A percentile compares a stretch with the other conserved stretches of the same genome.
phyloP scores from a whole-genome alignment of 306 rosid species.

The Trifolium repens region DNA sequence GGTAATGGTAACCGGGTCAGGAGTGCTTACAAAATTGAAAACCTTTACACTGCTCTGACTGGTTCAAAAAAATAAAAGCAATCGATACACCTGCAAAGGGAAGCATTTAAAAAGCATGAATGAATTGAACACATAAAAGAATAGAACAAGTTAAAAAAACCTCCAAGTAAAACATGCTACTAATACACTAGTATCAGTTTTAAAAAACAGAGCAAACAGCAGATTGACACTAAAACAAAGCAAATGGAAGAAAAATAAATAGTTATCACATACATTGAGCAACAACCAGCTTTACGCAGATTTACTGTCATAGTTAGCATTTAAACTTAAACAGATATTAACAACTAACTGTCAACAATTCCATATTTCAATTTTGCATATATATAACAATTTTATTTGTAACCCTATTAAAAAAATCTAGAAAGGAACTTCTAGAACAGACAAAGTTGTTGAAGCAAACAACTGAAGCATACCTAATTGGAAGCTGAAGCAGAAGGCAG shows the following conservation, averaged over 20 bases:
- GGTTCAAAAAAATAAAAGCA: slow-evolving; percentile 34
- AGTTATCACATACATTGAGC: slow-evolving; percentile 17
- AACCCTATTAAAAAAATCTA: slow-evolving; percentile 20
- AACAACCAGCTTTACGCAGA: slow-evolving; percentile 29
- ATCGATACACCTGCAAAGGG: slow-evolving; percentile 50
- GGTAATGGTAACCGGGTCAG: slow-evolving; percentile 47
- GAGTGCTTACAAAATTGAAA: slow-evolving; percentile 52
- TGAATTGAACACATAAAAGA: slow-evolving; percentile 15
- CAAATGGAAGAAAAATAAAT: neutral
- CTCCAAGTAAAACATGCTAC: slow-evolving; percentile 20
- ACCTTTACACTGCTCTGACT: slow-evolving; percentile 51
- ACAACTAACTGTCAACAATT: neutral
- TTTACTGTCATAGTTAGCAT: slow-evolving; percentile 31
- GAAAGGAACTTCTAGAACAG: slow-evolving; percentile 31
- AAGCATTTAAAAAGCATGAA: slow-evolving; percentile 38
- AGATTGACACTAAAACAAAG: neutral
- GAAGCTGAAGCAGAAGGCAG: slow-evolving; percentile 41
- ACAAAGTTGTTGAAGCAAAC: slow-evolving; percentile 34
- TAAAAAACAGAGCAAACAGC: neutral
- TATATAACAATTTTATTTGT: slow-evolving; percentile 15
- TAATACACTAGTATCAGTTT: neutral
- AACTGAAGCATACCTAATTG: slow-evolving; percentile 54
- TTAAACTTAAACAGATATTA: slow-evolving; percentile 3
- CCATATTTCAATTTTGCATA: slow-evolving; percentile 14
- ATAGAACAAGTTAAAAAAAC: slow-evolving; percentile 2